Evolutionary conservation across 305 asterid species (phyloP).

Genomic region (Ilex paraguariensis): DNA sequence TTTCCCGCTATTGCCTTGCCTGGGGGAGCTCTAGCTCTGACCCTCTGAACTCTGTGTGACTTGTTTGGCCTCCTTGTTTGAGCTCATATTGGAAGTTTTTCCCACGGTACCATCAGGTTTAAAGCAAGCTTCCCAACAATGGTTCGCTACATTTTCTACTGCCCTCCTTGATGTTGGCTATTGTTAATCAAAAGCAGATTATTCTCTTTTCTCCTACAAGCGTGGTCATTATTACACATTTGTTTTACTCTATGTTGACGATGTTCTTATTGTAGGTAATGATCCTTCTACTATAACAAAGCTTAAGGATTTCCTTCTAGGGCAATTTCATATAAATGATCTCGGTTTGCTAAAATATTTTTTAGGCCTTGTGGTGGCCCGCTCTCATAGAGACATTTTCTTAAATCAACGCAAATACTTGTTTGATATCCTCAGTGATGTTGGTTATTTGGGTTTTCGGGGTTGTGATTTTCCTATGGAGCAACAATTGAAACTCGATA

Average conservation of each 20-base stretch:
- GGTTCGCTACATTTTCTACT: neutral
- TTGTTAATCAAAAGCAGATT: neutral
- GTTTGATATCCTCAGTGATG: neutral
- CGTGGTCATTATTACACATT: too few relatives aligned
- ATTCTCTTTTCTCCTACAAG: neutral
- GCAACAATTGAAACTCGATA: neutral
- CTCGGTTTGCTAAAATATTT: slow-evolving; percentile 1
- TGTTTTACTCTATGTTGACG: neutral
- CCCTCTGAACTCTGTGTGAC: too few relatives aligned
- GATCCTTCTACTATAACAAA: neutral
- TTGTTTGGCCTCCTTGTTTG: too few relatives aligned
- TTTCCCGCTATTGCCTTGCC: too few relatives aligned
- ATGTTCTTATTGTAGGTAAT: neutral
- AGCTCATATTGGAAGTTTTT: too few relatives aligned
- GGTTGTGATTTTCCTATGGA: neutral
- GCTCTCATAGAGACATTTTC: neutral
- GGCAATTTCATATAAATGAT: neutral
- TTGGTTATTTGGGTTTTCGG: neutral
- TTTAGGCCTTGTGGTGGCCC: slow-evolving; percentile 4
- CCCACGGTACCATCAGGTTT: too few relatives aligned
- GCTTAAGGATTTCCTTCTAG: neutral
- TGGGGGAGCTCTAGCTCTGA: too few relatives aligned
- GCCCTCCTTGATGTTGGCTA: neutral
- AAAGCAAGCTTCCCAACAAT: neutral
- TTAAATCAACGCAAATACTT: neutral